Conservation (phyloP, 2,329 filamentous ascomycete genomes). For the Gnomoniopsis smithogilvyi region DNA sequence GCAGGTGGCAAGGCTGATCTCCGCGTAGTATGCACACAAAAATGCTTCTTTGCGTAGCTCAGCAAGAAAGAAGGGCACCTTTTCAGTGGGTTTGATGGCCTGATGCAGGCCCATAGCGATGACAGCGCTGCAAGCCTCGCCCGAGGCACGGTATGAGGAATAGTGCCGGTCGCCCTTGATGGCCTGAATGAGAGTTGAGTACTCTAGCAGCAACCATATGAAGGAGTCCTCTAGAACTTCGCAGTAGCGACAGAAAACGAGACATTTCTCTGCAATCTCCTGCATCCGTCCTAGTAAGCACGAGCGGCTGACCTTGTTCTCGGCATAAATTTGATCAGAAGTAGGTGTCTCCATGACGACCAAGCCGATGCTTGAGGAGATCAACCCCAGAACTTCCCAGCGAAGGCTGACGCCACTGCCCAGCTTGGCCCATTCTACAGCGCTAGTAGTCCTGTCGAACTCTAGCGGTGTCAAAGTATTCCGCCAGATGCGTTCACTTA, state of each 20-base stretch:
- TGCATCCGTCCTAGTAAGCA: constrained; percentile 27
- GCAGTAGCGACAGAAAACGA: constrained; percentile 31
- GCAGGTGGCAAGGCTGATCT: constrained; percentile 29
- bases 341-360: constrained; percentile 25
- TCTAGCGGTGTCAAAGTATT: constrained; percentile 29
- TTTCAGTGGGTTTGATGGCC: constrained; percentile 25
- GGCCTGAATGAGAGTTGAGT: constrained; percentile 20
- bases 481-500: constrained; percentile 31
- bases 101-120: constrained; percentile 32
- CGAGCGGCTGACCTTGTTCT: constrained; percentile 25
- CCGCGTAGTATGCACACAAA: constrained; percentile 24
- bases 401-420: constrained; percentile 29
- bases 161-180: constrained; percentile 29
- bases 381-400: constrained; percentile 33
- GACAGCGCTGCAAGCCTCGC: constrained; percentile 27
- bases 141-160: constrained; percentile 27
- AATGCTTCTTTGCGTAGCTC: constrained; percentile 28
- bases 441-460: constrained; percentile 26
- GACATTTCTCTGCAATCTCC: constrained; percentile 26
- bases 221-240: constrained; percentile 30
- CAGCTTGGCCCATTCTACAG: constrained; percentile 26
- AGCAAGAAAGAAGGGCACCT: constrained; percentile 29
- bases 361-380: constrained; percentile 27
- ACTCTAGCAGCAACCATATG: constrained; percentile 29
- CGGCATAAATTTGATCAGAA: constrained; percentile 25